These are phyloP conservation scores for Colletotrichum tofieldiae DNA, from an alignment of 2,329 filamentous ascomycete genomes.

Conservation along the genomic window DNA sequence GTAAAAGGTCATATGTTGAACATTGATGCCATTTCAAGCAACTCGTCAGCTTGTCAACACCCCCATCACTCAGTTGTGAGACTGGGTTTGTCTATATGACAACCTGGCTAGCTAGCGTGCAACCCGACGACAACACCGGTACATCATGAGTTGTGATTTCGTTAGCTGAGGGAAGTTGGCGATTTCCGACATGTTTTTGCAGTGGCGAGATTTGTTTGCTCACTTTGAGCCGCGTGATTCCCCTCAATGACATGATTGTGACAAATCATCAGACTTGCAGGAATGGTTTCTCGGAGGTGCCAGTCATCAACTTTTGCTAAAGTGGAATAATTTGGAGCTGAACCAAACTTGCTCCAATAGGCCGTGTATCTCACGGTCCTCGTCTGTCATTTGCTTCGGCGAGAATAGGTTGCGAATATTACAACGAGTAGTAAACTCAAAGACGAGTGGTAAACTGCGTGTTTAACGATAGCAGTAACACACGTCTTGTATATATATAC, in stretches of 20 bases:
- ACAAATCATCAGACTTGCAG: slow-evolving; percentile 12
- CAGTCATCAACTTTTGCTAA: background rate
- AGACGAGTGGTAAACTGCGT: no score
- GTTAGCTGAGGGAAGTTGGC: background rate
- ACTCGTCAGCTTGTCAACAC: background rate
- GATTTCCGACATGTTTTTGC: background rate
- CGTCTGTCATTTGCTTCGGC: no score
- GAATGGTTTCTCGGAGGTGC: background rate
- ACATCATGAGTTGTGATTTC: background rate
- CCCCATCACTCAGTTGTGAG: background rate
- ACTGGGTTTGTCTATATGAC: background rate
- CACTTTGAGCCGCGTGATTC: background rate
- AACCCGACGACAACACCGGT: background rate
- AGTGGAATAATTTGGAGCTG: background rate
- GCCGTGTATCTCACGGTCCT: background rate
- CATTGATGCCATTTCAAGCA: background rate
- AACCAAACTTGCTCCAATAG: background rate
- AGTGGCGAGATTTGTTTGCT: background rate
- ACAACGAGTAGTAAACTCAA: no score
- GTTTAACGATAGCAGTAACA: background rate
- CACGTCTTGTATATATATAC: background rate
- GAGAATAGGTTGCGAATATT: no score
- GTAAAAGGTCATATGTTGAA: background rate
- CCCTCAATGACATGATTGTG: slow-evolving; percentile 26
- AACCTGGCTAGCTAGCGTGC: background rate